Base-by-base conservation (phyloP, 2,329 filamentous ascomycete genomes). In the Phyllosticta citrichinensis region DNA sequence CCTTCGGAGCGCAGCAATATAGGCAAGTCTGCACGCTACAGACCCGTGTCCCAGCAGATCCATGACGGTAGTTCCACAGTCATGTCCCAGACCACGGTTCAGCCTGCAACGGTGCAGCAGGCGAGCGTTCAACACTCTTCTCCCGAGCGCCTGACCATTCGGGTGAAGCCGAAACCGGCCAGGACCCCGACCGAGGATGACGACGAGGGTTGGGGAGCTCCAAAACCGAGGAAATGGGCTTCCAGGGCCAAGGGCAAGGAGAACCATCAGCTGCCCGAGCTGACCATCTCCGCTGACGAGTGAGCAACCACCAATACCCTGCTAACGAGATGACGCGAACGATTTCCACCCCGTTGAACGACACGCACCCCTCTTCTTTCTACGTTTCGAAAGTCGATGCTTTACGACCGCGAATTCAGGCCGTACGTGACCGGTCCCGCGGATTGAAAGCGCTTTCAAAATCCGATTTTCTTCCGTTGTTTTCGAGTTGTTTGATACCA, bases 1-100 rank as follows among this genome's bases (percentile, higher is more conserved):
- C 94, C 94, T 1, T 96, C 91, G 5, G 94, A 97, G 76, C 87
- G 94, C 63, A 97, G 92, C 79, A 97, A 95, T 72, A 79, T 97
- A 63, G 94, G 94, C 17, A 81, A 96, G 58, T 91, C 94, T 9
- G 87, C 90, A 33, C 86, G 94, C 53, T 99, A 99, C 75, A 84
- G 94, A 54, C 91, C 94, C 1, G 93, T 97, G 0, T 91, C 89
- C 0, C 60, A 61, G 59, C 59, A 56, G 55, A 30, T 53, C 14
- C 58, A 61, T 57, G 60, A 61, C 55, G 60, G 60, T n/a, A 61
- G 60, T 33, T 61, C 60, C 33, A 59, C 60, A 40, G 57, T 58
- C 56, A 55, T 58, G 56, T 59, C 60, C 30, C 52, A 56, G 22
- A 56, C 60, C 51, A 62, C 60, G 8, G 53, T 58, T 5, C 60